phyloP scores from a whole-genome alignment of 1,284 basidiomycete species.

The Microstroma glucosiphilum region DNA sequence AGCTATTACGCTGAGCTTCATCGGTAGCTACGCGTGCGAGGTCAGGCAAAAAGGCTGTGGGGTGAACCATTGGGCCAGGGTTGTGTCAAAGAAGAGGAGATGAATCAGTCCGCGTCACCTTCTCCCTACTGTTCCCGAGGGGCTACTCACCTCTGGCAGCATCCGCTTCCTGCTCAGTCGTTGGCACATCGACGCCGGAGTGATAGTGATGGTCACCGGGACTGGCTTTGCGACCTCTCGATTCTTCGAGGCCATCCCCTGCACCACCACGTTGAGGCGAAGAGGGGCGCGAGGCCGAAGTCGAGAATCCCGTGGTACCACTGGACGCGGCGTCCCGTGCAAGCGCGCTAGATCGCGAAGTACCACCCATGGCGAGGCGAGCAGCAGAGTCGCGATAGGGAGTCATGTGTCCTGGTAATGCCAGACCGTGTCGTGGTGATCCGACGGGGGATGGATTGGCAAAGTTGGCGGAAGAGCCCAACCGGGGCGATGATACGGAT shows the following conservation, averaged over 20 bases:
- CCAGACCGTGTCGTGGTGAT: constrained; percentile 33
- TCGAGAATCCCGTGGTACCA: constrained; percentile 31
- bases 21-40: constrained; percentile 5
- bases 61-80: constrained; percentile 36
- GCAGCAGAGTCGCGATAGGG: constrained; percentile 43
- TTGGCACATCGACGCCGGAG: constrained; percentile 34
- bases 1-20: constrained; percentile 4
- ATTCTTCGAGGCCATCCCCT: too few relatives aligned
- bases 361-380: constrained; percentile 31
- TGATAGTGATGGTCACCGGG: neutral
- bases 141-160: constrained; percentile 7
- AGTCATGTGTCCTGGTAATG: constrained; percentile 35
- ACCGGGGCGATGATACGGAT: constrained; percentile 17
- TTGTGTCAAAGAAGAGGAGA: constrained; percentile 12
- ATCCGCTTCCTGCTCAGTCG: constrained; percentile 7
- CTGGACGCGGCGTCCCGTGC: constrained; percentile 39
- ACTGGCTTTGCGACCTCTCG: neutral
- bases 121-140: neutral
- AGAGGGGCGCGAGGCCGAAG: constrained; percentile 23
- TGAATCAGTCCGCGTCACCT: too few relatives aligned
- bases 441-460: constrained; percentile 30
- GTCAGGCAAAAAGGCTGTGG: constrained; percentile 7
- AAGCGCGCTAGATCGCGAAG: constrained; percentile 41
- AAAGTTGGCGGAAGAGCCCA: constrained; percentile 26
- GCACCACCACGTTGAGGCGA: constrained; percentile 5